Conservation (phyloP, 768 basidiomycete species). For the Leucocoprinus sp. region DNA sequence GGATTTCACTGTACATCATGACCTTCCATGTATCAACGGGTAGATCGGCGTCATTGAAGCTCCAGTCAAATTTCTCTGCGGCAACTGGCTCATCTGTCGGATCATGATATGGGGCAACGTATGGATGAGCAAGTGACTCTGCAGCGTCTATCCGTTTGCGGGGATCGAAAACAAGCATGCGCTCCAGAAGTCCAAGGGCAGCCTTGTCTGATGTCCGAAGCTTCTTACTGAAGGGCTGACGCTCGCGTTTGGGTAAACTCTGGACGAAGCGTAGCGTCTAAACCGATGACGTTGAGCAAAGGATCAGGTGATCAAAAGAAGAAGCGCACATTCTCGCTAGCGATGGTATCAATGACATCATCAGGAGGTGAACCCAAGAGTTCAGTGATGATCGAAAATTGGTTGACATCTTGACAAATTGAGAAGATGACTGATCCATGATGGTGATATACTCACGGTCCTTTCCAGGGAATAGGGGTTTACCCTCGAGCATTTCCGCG, state of each 20-base stretch:
- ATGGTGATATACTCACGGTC: constrained; percentile 67
- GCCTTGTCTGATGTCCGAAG: constrained; percentile 81
- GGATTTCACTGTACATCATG: constrained; percentile 99
- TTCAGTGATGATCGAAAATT: constrained; percentile 99
- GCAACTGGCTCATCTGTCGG: constrained; percentile 96
- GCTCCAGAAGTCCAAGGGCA: constrained; percentile 92
- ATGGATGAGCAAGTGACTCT: constrained; percentile 84
- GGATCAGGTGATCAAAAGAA: constrained; percentile 12
- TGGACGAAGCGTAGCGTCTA: constrained; percentile 99
- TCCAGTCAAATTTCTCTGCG: constrained; percentile 95
- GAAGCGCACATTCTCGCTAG: constrained; percentile 82
- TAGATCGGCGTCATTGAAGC: constrained; percentile 98
- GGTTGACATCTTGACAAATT: constrained; percentile 80
- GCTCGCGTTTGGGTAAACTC: constrained; percentile 91
- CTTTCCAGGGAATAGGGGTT: constrained; percentile 98
- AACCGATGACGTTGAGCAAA: constrained; percentile 9
- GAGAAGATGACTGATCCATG: constrained; percentile 6
- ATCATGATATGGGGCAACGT: constrained; percentile 96
- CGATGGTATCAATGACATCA: constrained; percentile 99
- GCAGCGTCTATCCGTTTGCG: constrained; percentile 93
- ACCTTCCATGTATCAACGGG: constrained; percentile 99
- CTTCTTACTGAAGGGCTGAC: constrained; percentile 92
- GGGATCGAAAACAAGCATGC: constrained; percentile 99
- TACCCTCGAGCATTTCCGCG: constrained; percentile 99
- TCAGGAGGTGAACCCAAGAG: constrained; percentile 96